A percentile compares a stretch with the other conserved stretches of the same genome.
phyloP scores from a whole-genome alignment of 345 rosid genomes.

The Populus nigra region DNA sequence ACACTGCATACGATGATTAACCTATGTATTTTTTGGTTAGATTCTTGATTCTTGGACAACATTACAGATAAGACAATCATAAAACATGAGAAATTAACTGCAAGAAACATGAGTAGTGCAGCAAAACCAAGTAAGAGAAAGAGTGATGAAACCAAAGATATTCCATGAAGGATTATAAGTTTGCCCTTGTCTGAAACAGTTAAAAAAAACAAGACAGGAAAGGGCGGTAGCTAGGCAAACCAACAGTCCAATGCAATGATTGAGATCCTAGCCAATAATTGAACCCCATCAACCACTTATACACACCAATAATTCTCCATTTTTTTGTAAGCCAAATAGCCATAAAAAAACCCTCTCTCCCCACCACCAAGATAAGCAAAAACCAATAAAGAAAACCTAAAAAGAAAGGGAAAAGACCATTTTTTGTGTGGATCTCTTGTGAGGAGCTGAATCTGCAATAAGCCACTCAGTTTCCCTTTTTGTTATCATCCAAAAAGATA shows the following conservation, averaged over 20 bases:
- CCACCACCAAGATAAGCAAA: not conserved
- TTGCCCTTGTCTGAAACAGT: conserved; percentile 25
- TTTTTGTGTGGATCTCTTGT: not conserved
- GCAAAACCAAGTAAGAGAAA: not conserved
- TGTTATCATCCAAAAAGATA: conserved; percentile 6
- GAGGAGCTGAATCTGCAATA: conserved; percentile 5
- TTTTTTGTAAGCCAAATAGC: conserved; percentile 6
- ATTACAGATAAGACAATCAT: not conserved
- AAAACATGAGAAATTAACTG: not conserved
- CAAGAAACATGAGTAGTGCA: not conserved
- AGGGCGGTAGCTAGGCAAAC: conserved; percentile 7
- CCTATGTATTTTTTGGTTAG: not conserved
- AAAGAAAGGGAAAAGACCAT: not conserved
- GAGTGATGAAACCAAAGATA: not conserved
- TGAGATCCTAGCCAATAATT: conserved; percentile 48
- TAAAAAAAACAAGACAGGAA: not conserved
- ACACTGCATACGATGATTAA: no score
- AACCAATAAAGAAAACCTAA: not conserved
- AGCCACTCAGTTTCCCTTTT: conserved; percentile 5
- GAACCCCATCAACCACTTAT: conserved; percentile 31
- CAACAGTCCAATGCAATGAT: conserved; percentile 40
- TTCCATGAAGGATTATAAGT: conserved; percentile 13
- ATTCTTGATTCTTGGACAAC: not conserved
- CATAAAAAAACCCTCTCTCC: not conserved
- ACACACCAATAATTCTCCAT: conserved; percentile 31